Evolutionary conservation across 1,284 basidiomycete species (phyloP).

Genomic region (Tremellales sp.): DNA sequence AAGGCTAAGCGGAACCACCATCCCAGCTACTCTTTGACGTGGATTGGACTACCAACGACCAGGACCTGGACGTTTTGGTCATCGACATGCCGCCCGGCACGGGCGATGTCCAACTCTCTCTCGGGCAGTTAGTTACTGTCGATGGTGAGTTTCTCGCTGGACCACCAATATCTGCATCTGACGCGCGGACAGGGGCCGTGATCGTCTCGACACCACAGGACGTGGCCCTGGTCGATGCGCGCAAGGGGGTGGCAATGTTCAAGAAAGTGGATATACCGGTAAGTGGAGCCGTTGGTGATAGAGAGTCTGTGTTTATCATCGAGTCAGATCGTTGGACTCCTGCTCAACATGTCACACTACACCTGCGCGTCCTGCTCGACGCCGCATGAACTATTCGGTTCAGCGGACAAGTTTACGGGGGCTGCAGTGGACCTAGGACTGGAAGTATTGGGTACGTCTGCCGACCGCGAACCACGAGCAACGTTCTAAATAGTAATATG

Average conservation of each 20-base stretch:
- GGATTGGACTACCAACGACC: conserved; percentile 63
- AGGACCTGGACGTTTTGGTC: conserved; percentile 74
- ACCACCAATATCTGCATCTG: neutral
- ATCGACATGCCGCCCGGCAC: conserved; percentile 98
- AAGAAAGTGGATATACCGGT: conserved; percentile 85
- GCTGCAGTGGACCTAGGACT: conserved; percentile 62
- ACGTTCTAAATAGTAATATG: conserved; percentile 1
- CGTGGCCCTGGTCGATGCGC: conserved; percentile 85
- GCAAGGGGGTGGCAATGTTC: conserved; percentile 92
- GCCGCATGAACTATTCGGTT: conserved; percentile 75
- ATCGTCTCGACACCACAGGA: conserved; percentile 96
- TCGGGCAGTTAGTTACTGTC: conserved; percentile 84
- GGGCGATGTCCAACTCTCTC: conserved; percentile 88
- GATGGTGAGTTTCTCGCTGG: conserved; percentile 68
- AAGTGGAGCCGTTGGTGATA: too few relatives aligned
- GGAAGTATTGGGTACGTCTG: conserved; percentile 62
- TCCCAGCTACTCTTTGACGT: conserved; percentile 88
- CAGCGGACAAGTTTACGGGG: conserved; percentile 61
- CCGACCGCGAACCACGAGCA: neutral
- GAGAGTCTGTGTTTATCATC: too few relatives aligned
- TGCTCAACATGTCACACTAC: conserved; percentile 89
- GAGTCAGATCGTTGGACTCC: conserved; percentile 82
- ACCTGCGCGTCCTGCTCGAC: conserved; percentile 68
- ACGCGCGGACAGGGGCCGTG: conserved; percentile 61
- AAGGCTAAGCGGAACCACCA: neutral